Evolutionary conservation across 176 grass and related monocot genomes (phyloP), one percentile per base, ranked within the genome.

Genomic region (Hyparrhenia diplandra): DNA sequence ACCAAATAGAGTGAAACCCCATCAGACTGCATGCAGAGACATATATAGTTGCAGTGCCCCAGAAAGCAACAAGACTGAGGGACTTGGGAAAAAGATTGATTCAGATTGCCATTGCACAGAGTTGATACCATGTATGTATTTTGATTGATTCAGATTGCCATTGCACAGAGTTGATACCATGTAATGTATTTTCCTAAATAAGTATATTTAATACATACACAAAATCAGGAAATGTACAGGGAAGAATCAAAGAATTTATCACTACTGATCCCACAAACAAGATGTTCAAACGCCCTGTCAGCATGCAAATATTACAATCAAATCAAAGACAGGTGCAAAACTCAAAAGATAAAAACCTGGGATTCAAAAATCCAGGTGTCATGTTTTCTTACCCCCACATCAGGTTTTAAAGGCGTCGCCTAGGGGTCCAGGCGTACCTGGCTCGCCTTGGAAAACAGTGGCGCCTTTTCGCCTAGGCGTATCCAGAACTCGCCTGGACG

Each of bases 161-260:
- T 43, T 42, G 41, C 74, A 69, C 1, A n/a, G 18, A 41, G 10
- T 41, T 23, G 10, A 35, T 20, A 10, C 74, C 47, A 36, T 31
- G 32, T 2, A 14, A 8, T 16, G 39, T 41, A 31, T 73, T 54
- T 4, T 8, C 27, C 43, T 55, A 51, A 51, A 87, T 39, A 40
- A 4, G 36, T 75, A 84, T 62, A 84, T 23, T 74, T 27, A 73
- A 80, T 83, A 40, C 36, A 79, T 69, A 75, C 58, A 73, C 49
- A 69, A 59, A 78, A 64, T 36, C 31, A 10, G 45, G 78, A 72
- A 36, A 51, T 45, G 65, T 30, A 70, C 73, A 75, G 20, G 51
- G 32, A 78, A 54, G 34, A 84, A 88, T 36, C 74, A 84, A 84
- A 84, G 69, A 88, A 84, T 79, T 65, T 60, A 51, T 84, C 62